Evolutionary conservation across 2,329 filamentous ascomycete genomes (phyloP).

Genomic region (Didymella pinodella): DNA sequence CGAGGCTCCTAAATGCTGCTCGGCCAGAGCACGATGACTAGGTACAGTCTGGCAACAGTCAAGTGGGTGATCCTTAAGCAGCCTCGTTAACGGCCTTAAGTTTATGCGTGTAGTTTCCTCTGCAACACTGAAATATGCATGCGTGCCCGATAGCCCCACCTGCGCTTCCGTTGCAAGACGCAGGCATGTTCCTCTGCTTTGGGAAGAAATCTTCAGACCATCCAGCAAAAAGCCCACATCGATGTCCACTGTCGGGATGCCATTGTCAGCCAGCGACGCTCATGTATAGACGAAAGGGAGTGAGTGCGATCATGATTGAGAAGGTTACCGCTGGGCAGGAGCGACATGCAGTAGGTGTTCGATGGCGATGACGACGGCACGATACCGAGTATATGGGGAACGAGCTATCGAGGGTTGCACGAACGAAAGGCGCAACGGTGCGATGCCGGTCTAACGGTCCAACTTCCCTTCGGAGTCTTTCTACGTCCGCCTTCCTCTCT

Average conservation of each 20-base stretch:
- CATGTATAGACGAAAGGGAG: neutral
- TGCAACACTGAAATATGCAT: neutral
- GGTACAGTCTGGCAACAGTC: neutral
- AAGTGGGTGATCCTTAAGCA: neutral
- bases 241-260: too few species aligned
- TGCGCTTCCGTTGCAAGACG: neutral
- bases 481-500: neutral
- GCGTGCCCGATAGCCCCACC: neutral
- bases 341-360: neutral
- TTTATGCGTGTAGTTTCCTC: neutral
- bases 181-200: neutral
- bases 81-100: neutral
- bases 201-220: neutral
- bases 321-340: neutral
- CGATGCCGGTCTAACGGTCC: neutral
- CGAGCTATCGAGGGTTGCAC: constrained; percentile 2
- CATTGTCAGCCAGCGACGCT: neutral
- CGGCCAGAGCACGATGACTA: neutral
- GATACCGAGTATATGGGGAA: neutral
- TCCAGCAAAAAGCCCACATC: neutral
- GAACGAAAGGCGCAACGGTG: constrained; percentile 5
- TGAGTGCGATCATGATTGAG: neutral
- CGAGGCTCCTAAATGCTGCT: neutral
- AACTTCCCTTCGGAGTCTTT: neutral
- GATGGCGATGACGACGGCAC: neutral